phyloP scores from a whole-genome alignment of 306 rosid species.

The Lathyrus oleraceus region DNA sequence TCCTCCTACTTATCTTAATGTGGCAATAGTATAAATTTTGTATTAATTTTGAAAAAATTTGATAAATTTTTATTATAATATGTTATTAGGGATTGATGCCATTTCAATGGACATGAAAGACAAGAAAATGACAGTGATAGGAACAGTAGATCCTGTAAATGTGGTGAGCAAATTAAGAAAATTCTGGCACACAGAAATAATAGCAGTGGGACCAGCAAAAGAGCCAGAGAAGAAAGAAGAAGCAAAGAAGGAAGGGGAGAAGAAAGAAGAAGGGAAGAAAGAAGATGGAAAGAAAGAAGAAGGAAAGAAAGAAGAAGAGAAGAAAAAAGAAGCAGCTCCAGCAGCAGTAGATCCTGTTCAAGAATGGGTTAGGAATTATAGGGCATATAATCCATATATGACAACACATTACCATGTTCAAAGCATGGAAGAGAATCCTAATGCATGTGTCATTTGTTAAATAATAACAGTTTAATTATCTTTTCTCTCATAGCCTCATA shows the following conservation, averaged over 20 bases:
- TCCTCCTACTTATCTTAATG: too few species aligned
- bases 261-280: conserved; percentile 68
- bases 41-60: background rate
- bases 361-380: conserved; percentile 67
- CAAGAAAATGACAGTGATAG: conserved; percentile 80
- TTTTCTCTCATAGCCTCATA: conserved; percentile 18
- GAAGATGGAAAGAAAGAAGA: conserved; percentile 63
- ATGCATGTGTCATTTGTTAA: conserved; percentile 72
- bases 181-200: conserved; percentile 60
- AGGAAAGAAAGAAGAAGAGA: conserved; percentile 56
- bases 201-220: conserved; percentile 78
- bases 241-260: conserved; percentile 62
- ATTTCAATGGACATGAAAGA: conserved; percentile 90
- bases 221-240: conserved; percentile 91
- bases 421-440: conserved; percentile 94
- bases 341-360: conserved; percentile 64
- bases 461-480: conserved; percentile 18
- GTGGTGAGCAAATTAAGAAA: conserved; percentile 84
- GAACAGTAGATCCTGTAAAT: conserved; percentile 77
- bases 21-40: too few species aligned
- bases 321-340: conserved; percentile 46
- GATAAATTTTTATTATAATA: background rate
- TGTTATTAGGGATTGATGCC: conserved; percentile 74
- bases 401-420: conserved; percentile 70
- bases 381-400: conserved; percentile 70